Evolutionary conservation across 352 stramenopile genomes (phyloP), one percentile per base, ranked within the genome.

Genomic region (Phytophthora agathidicida): DNA sequence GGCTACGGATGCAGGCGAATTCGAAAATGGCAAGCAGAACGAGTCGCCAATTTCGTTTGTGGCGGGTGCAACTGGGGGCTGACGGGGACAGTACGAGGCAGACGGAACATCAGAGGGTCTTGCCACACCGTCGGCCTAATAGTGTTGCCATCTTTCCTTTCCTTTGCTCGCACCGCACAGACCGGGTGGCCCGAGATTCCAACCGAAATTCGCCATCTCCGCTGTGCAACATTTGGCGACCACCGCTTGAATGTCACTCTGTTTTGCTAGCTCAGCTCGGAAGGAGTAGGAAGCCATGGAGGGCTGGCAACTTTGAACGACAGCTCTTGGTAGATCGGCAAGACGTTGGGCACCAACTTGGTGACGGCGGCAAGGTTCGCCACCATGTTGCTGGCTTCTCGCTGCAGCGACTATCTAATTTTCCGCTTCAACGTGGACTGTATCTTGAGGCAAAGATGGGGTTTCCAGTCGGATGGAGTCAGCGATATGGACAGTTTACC

Each of bases 1-100:
- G n/a, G n/a, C n/a, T n/a, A n/a, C n/a, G n/a, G n/a, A n/a, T 30
- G 33, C 50, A 37, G 35, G 51, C 16, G 39, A 60, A 70, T 63
- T 67, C 30, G 51, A 53, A 31, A 67, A 62, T 73, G 59, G 43
- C 27, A 39, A 45, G 26, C n/a, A 26, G 31, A 13, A 33, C 23
- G 16, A 28, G 46, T 13, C 22, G 26, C 20, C 24, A 16, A 54
- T 26, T 48, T 31, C 17, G 36, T 44, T 51, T 55, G 27, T 47
- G 47, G 56, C 11, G 20, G 19, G 39, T 60, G 42, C 35, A n/a
- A 54, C 43, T 45, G 14, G 13, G 24, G 17, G 28, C n/a, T 38
- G 26, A 10, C 23, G 26, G 33, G 36, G 16, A 53, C 39, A 43
- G 43, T 27, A 35, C 24, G 33, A 68, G 59, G 37, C 59, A 56